phyloP scores from a whole-genome alignment of 78 protist genomes.

The Protostelium mycophagum region DNA sequence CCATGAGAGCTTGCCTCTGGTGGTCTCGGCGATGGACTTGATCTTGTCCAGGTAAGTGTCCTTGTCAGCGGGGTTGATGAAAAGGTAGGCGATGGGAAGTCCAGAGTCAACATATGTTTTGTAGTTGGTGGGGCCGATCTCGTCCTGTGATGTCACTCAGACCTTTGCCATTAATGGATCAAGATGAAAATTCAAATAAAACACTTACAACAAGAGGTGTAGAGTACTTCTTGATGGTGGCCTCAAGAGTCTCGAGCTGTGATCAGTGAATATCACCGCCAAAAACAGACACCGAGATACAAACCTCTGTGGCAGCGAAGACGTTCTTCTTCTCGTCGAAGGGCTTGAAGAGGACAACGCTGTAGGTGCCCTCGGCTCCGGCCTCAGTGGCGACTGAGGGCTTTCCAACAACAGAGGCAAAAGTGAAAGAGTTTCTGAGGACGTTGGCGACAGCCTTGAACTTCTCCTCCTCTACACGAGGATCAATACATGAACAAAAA shows the following conservation, averaged over 20 bases:
- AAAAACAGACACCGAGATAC: too few relatives aligned
- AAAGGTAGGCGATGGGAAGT: slow-evolving; percentile 54
- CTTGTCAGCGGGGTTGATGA: slow-evolving; percentile 16
- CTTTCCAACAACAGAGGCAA: slow-evolving; percentile 16
- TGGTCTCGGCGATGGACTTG: slow-evolving; percentile 13
- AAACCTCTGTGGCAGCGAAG: neutral
- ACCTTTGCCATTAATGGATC: slow-evolving; percentile 1
- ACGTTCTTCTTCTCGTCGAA: slow-evolving; percentile 36
- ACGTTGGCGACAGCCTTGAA: slow-evolving; percentile 51
- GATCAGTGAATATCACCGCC: slow-evolving; percentile 20
- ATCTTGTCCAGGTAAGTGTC: slow-evolving; percentile 1
- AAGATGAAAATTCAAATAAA: neutral
- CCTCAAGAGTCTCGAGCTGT: neutral
- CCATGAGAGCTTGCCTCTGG: slow-evolving; percentile 26
- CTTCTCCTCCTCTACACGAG: slow-evolving; percentile 24
- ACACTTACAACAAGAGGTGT: neutral
- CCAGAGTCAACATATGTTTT: slow-evolving; percentile 28
- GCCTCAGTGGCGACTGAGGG: slow-evolving; percentile 10
- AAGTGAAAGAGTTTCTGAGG: slow-evolving; percentile 2
- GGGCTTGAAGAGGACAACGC: slow-evolving; percentile 31
- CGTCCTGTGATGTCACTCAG: slow-evolving; percentile 15
- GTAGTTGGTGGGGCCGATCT: slow-evolving; percentile 53
- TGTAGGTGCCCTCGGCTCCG: slow-evolving; percentile 8
- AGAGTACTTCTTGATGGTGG: neutral
- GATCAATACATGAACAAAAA: slow-evolving; percentile 1